These are phyloP conservation scores for Ophiostoma quercus DNA, from an alignment of 2,329 filamentous ascomycete species.

Conservation along the genomic window DNA sequence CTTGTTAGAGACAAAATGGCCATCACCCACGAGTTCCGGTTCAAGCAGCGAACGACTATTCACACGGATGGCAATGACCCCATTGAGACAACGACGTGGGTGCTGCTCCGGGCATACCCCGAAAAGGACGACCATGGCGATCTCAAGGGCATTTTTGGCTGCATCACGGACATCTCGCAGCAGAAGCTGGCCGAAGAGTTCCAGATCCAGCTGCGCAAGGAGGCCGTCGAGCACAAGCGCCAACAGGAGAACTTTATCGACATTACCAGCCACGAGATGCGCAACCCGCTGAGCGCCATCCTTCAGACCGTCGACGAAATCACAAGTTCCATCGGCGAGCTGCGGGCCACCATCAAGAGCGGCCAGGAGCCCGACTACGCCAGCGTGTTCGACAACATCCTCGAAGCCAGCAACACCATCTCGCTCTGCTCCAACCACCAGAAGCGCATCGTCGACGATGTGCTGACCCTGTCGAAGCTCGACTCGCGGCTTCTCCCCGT, in stretches of 20 bases:
- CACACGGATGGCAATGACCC: constrained; percentile 50
- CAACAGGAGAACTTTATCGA: constrained; percentile 69
- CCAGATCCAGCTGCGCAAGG: constrained; percentile 70
- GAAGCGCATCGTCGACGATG: constrained; percentile 69
- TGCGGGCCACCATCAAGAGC: constrained; percentile 30
- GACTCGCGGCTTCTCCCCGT: constrained; percentile 70
- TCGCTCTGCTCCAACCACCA: constrained; percentile 74
- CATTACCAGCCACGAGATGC: constrained; percentile 70
- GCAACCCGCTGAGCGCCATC: constrained; percentile 69
- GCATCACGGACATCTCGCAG: constrained; percentile 77
- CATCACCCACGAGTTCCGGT: constrained; percentile 68
- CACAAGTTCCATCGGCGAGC: constrained; percentile 43
- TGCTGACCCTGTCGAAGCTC: constrained; percentile 67
- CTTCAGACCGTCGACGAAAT: constrained; percentile 75
- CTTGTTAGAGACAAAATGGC: constrained; percentile 57
- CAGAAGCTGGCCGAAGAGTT: constrained; percentile 81
- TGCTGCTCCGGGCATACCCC: constrained; percentile 69
- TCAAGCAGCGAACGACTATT: constrained; percentile 65
- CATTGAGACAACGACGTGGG: constrained; percentile 53
- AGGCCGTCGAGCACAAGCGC: constrained; percentile 73
- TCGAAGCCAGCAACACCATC: constrained; percentile 78
- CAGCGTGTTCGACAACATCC: constrained; percentile 48
- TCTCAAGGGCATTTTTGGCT: constrained; percentile 71
- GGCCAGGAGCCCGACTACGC: constrained; percentile 27
- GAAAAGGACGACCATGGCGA: constrained; percentile 60